Evolutionary conservation across 768 basidiomycete genomes (phyloP).

Genomic region (Termitomyces sp.): DNA sequence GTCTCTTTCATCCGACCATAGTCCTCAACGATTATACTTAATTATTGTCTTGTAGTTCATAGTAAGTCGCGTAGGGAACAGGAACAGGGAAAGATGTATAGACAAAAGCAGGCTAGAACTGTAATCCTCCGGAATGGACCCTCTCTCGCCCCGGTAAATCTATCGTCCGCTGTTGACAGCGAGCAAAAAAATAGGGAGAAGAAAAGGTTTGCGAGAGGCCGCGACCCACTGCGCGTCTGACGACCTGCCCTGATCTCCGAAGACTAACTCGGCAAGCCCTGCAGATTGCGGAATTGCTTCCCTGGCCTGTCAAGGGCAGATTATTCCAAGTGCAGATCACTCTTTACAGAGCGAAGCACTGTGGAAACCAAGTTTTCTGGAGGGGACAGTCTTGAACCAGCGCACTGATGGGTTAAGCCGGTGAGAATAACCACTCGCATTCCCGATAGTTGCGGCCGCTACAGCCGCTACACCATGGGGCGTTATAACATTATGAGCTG

Average conservation of each 20-base stretch:
- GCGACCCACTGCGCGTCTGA: conserved; percentile 80
- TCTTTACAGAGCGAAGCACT: conserved; percentile 58
- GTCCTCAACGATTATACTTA: background rate
- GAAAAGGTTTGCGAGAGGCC: conserved; percentile 79
- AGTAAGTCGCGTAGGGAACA: background rate
- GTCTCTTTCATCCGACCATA: background rate
- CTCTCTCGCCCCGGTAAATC: too few species aligned
- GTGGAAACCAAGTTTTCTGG: conserved; percentile 91
- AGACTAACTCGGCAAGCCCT: conserved; percentile 88
- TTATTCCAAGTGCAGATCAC: conserved; percentile 74
- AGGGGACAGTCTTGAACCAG: conserved; percentile 93
- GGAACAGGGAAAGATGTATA: too few species aligned
- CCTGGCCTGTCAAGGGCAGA: conserved; percentile 79
- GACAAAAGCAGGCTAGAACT: too few species aligned
- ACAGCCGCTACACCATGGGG: conserved; percentile 70
- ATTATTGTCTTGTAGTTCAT: background rate
- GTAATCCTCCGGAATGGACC: too few species aligned
- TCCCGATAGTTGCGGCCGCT: conserved; percentile 69
- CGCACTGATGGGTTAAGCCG: conserved; percentile 65
- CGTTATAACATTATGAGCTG: background rate
- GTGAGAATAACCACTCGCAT: conserved; percentile 65
- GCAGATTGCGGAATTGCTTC: conserved; percentile 91
- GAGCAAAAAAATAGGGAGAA: background rate
- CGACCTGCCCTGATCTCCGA: conserved; percentile 82
- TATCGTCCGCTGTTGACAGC: too few species aligned